A percentile compares a stretch with the other conserved stretches of the same genome.
phyloP scores from a whole-genome alignment of 768 basidiomycete genomes.

The Phylloporus sp. region DNA sequence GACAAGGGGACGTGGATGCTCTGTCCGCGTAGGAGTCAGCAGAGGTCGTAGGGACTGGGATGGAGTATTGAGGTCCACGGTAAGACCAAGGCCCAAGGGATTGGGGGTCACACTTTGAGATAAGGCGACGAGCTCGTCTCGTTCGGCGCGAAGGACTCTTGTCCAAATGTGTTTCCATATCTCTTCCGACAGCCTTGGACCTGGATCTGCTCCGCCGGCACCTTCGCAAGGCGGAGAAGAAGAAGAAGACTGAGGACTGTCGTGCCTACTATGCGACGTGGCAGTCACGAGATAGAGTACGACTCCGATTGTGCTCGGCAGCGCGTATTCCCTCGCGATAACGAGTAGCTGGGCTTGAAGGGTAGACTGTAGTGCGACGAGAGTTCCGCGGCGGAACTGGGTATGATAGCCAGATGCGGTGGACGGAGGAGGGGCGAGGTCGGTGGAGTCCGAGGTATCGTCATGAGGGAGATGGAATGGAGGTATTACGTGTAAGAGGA shows the following conservation, averaged over 20 bases:
- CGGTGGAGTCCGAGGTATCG: slow-evolving; percentile 36
- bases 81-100: slow-evolving; percentile 42
- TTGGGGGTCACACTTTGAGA: slow-evolving; percentile 34
- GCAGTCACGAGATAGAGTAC: slow-evolving; percentile 71
- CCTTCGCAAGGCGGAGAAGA: slow-evolving; percentile 18
- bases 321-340: slow-evolving; percentile 89
- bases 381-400: slow-evolving; percentile 77
- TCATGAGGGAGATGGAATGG: slow-evolving; percentile 69
- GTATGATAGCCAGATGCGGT: slow-evolving; percentile 71
- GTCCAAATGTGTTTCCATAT: slow-evolving; percentile 87
- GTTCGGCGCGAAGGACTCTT: slow-evolving; percentile 62
- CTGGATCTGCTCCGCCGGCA: slow-evolving; percentile 48
- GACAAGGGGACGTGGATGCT: slow-evolving; percentile 34
- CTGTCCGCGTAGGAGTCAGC: slow-evolving; percentile 39
- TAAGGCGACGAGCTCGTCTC: slow-evolving; percentile 35
- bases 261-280: slow-evolving; percentile 19
- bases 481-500: slow-evolving; percentile 79
- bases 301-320: slow-evolving; percentile 82
- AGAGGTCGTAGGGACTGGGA: slow-evolving; percentile 41
- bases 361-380: slow-evolving; percentile 81
- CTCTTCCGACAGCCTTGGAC: slow-evolving; percentile 80
- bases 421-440: slow-evolving; percentile 48
- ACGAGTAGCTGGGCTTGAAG: slow-evolving; percentile 77
- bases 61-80: slow-evolving; percentile 31
- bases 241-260: slow-evolving; percentile 16